These are phyloP conservation scores for Alternaria tenuissima DNA, from an alignment of 2,329 filamentous ascomycete species.

Conservation along the genomic window DNA sequence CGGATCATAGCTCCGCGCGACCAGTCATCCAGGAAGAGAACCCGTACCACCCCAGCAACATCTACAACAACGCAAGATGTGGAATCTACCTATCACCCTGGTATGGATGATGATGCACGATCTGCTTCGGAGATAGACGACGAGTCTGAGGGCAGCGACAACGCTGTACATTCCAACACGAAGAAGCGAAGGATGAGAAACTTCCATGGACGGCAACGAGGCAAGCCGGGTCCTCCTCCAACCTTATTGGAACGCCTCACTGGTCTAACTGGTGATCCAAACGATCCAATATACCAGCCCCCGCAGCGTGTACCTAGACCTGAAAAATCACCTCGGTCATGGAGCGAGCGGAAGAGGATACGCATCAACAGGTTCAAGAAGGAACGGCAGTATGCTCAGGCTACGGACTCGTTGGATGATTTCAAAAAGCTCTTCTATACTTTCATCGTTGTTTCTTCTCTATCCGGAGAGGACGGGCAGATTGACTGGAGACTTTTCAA, in stretches of 20 bases:
- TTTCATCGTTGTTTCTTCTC: constrained; percentile 41
- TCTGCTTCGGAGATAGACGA: constrained; percentile 23
- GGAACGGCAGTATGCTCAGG: constrained; percentile 25
- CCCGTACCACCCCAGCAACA: constrained; percentile 1
- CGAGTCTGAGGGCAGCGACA: background rate
- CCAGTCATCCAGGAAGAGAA: constrained; percentile 23
- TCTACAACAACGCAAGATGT: background rate
- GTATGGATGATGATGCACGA: constrained; percentile 20
- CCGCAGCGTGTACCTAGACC: constrained; percentile 17
- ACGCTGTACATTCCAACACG: constrained; percentile 4
- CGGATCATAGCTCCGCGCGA: constrained; percentile 22
- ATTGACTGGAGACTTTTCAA: constrained; percentile 55
- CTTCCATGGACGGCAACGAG: constrained; percentile 13
- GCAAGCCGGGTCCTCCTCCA: constrained; percentile 21
- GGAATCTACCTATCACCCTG: constrained; percentile 7
- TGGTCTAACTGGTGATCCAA: constrained; percentile 44
- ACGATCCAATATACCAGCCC: constrained; percentile 37
- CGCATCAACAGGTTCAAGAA: constrained; percentile 21
- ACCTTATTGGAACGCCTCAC: constrained; percentile 47
- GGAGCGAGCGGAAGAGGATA: constrained; percentile 26
- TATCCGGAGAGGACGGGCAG: constrained; percentile 47
- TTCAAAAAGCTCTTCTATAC: constrained; percentile 46
- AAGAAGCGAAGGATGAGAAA: constrained; percentile 15
- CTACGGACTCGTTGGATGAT: constrained; percentile 29
- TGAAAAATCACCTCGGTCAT: constrained; percentile 8